Evolutionary conservation across 306 rosid genomes (phyloP).

Genomic region (Cyclanthera cordifolia): DNA sequence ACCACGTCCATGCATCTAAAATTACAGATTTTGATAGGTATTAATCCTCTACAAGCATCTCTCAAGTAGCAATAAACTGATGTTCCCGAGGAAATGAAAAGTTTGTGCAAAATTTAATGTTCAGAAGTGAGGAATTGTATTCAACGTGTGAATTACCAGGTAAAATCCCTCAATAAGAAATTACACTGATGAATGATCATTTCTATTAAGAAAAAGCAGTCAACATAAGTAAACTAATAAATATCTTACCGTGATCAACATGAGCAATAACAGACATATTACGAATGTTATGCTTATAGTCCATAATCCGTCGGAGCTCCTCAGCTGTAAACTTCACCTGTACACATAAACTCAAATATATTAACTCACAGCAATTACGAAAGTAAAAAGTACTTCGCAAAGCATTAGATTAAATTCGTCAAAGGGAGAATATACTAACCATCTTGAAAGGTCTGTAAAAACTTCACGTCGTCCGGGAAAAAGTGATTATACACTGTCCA

Average conservation of each 20-base stretch:
- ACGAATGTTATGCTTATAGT: slow-evolving; percentile 73
- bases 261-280: slow-evolving; percentile 95
- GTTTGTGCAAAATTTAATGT: background rate
- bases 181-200: background rate
- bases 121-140: background rate
- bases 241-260: slow-evolving; percentile 61
- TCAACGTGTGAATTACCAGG: background rate
- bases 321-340: slow-evolving; percentile 99
- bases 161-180: background rate
- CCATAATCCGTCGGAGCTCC: slow-evolving; percentile 82
- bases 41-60: background rate
- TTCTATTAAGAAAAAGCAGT: background rate
- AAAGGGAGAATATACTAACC: background rate
- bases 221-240: background rate
- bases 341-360: background rate
- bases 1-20: background rate
- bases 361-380: background rate
- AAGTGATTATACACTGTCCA: background rate
- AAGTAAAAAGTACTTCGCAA: slow-evolving; percentile 25
- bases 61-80: background rate
- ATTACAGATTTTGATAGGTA: background rate
- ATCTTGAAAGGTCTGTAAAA: background rate
- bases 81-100: background rate
- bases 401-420: background rate
- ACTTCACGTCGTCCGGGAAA: background rate